Evolutionary conservation across 2,329 filamentous ascomycete genomes (phyloP), one percentile per base, ranked within the genome.

Genomic region (Daldinia sp.): DNA sequence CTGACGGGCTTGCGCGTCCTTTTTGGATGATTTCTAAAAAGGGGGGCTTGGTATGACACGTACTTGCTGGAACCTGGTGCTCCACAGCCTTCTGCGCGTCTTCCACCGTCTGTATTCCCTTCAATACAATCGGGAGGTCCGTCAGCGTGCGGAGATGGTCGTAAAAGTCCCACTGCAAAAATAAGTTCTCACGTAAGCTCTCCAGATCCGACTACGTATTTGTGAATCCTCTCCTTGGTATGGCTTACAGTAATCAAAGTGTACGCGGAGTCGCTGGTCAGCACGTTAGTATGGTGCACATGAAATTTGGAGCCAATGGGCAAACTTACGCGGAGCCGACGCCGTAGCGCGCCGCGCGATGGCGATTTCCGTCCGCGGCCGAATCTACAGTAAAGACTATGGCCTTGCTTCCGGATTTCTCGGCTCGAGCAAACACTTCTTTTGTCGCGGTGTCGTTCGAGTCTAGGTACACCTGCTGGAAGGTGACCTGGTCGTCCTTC

Each of bases 101-200:
- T 26, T 78, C 76, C 12, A 77, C 79, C 10, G 74, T 77, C 55
- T 76, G 73, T 48, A 80, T 77, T n/a, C 78, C 78, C 65, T 79
- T 79, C 6, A 77, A 69, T 18, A 79, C 70, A 57, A 78, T 74
- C 5, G 76, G 76, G 9, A 78, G 73, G 35, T 71, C 64, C 1
- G 74, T 76, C 59, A 72, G 59, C 2, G 61, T 71, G 30, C 44
- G 60, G 39, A 73, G 67, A 44, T 72, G 70, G 18, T 75, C 72
- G 63, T 76, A 77, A 6, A 72, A 55, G 37, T 78, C 75, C 77
- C 78, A 78, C 58, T 65, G 37, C 6, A 18, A 15, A 28, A 35
- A 30, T n/a, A 3, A 28, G 46, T 15, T 23, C 12, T 23, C 9
- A 7, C 60, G 41, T 70, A 57, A 65, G 65, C 30, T 48, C n/a